Evolutionary conservation across 768 basidiomycete genomes (phyloP), one percentile per base, ranked within the genome.

Genomic region (Naganishia antarctica): DNA sequence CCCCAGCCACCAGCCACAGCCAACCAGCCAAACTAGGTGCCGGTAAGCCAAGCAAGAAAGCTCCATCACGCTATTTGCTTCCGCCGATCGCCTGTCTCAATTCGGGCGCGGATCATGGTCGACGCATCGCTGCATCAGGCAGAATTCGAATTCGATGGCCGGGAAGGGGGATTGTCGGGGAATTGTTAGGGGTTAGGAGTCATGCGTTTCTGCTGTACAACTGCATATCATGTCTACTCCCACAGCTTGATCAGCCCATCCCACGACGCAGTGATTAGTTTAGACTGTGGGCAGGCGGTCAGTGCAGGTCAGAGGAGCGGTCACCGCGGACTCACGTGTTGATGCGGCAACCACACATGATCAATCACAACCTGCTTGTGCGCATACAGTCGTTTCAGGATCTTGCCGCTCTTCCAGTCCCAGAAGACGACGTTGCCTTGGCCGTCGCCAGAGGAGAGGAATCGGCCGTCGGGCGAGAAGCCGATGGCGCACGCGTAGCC

Each of bases 391-490:
- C 90, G 82, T 61, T 88, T 91, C 80, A 93, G 90, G 77, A 98
- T 92, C 68, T 90, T 85, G 1, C 92, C 90, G n/a, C 87, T 93
- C 80, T 96, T 98, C 90, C 91, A 99, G 77, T 98, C 96, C 96
- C 96, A 99, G 78, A 97, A 94, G 3, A 97, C 89, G 45, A 99
- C 83, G 76, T 96, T 92, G 9, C 96, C 96, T 70, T 87, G 86
- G 11, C 90, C 89, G 72, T 97, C 94, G 29, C 96, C 96, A 64
- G 91, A 93, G 72, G 90, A 93, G 71, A 99, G 89, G 89, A 91
- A 98, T 78, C 91, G 91, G 2, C 96, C 96, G 75, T 99, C 96
- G 0, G 96, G 92, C 18, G 93, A 96, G 79, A 99, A 99, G 28
- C 90, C 93, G 32, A 97, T 87, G 73, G 92, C 89, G 74, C 92